Base-by-base conservation (phyloP, 495 filamentous ascomycete species). In the Emericellopsis terricola region DNA sequence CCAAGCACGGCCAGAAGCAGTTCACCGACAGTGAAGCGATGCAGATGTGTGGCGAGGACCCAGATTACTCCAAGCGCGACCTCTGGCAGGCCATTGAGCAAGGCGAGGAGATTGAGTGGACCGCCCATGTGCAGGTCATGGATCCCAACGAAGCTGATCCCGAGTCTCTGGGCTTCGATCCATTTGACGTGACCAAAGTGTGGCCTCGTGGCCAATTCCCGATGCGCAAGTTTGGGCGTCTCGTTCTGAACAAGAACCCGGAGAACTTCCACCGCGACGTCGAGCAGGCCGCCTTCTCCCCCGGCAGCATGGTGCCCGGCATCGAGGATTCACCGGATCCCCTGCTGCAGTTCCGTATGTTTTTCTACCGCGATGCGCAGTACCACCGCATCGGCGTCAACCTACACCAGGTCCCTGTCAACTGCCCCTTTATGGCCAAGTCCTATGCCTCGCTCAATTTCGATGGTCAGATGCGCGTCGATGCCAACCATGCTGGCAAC, bases 281-380 rank as follows among this genome's bases (percentile, higher is more conserved):
- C 38, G 85, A 92, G 60, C 84, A 93, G 50, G 73, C 76, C 13
- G 78, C 84, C 14, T 93, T 89, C 66, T 80, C 76, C 17, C 84
- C 84, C 17, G 71, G 75, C 0, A 75, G 81, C 48, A 56, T 89
- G 56, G 59, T 67, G 1, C 71, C 71, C 2, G 71, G 71, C 27
- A 63, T 75, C 36, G 70, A 71, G 55, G 65, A 68, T 3, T 83
- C 80, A 6, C 76, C 77, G 39, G 81, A 89, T 50, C 80, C 81
- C 0, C 71, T 89, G 33, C 68, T 89, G 2, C 80, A 86, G 49
- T 69, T 65, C 39, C 77, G 81, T 45, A 67, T 85, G 31, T 89
- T 89, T 62, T 81, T 75, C 16, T 89, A 86, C 57, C 75, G 77
- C 2, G 81, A 86, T 42, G 75, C 81, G 38, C 78, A 84, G 46